A percentile compares a stretch with the other conserved stretches of the same genome.
Evolutionary conservation across 192 early-diverging fungal species (phyloP).

Genomic region (Dissophora ornata): DNA sequence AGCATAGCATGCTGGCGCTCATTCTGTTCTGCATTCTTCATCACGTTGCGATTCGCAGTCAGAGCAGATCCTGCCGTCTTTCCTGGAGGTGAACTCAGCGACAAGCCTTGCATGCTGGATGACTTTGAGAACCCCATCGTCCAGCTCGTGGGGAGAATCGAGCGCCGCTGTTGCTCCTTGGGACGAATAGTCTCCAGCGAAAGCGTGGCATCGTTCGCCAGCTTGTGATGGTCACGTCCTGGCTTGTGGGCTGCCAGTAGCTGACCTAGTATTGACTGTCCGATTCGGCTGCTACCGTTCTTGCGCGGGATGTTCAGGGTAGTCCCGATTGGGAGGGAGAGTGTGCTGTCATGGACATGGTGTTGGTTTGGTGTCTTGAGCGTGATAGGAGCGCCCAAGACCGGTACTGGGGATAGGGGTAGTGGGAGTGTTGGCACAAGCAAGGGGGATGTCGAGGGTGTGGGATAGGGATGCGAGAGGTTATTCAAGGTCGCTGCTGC

Average conservation of each 20-base stretch:
- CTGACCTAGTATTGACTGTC: constrained; percentile 43
- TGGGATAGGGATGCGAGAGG: constrained; percentile 24
- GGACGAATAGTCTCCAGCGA: constrained; percentile 44
- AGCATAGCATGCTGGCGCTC: constrained; percentile 16
- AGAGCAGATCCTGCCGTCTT: neutral
- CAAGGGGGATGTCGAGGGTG: constrained; percentile 34
- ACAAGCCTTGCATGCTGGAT: constrained; percentile 1
- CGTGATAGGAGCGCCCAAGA: constrained; percentile 1
- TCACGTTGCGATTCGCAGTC: constrained; percentile 6
- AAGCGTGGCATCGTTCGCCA: constrained; percentile 16
- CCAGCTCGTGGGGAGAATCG: constrained; percentile 32
- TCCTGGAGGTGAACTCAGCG: neutral
- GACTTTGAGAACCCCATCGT: constrained; percentile 20
- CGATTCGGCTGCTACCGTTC: constrained; percentile 22
- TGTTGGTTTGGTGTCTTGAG: constrained; percentile 15
- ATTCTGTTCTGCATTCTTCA: constrained; percentile 19
- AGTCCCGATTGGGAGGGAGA: constrained; percentile 16
- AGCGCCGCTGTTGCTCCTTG: constrained; percentile 45
- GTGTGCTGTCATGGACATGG: constrained; percentile 27
- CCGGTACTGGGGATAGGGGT: constrained; percentile 9
- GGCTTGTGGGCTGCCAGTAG: constrained; percentile 43
- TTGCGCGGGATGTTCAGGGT: constrained; percentile 26
- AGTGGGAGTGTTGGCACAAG: constrained; percentile 9
- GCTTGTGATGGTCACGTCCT: constrained; percentile 21
- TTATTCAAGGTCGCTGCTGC: constrained; percentile 26